Evolutionary conservation across 1,284 basidiomycete genomes (phyloP).

Genomic region (Fomes fomentarius): DNA sequence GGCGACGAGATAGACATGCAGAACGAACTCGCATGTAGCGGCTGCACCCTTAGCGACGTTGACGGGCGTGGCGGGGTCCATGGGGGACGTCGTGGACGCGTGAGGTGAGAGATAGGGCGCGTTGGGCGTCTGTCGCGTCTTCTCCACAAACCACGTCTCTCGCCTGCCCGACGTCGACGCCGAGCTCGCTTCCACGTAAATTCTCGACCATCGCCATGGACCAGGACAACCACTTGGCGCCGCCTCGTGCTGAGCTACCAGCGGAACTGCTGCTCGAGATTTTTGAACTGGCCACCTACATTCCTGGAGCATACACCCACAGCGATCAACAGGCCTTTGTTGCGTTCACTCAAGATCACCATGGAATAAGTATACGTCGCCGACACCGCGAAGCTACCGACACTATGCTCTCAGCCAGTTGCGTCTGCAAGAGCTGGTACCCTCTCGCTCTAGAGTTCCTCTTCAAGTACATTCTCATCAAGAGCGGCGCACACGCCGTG

Average conservation of each 20-base stretch:
- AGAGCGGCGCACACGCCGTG: constrained; percentile 32
- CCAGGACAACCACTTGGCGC: neutral
- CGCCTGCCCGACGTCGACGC: too few relatives aligned
- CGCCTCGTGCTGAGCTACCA: constrained; percentile 1
- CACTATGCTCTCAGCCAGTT: constrained; percentile 32
- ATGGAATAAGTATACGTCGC: constrained; percentile 34
- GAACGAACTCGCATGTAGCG: constrained; percentile 78
- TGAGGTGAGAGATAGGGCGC: too few relatives aligned
- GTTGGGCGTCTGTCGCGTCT: too few relatives aligned
- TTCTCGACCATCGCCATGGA: too few relatives aligned
- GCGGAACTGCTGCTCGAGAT: constrained; percentile 40
- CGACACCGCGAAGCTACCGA: constrained; percentile 34
- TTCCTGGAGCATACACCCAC: constrained; percentile 35
- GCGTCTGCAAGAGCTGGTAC: constrained; percentile 36
- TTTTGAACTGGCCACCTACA: constrained; percentile 32
- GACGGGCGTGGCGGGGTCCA: constrained; percentile 45
- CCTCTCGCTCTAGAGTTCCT: constrained; percentile 29
- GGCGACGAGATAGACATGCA: constrained; percentile 21
- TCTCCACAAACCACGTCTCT: too few relatives aligned
- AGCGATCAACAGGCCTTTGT: constrained; percentile 30
- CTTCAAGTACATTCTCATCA: constrained; percentile 37
- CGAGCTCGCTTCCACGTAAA: too few relatives aligned
- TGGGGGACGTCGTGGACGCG: constrained; percentile 9
- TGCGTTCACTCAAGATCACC: constrained; percentile 34
- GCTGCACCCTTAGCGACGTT: constrained; percentile 58